These are phyloP conservation scores for Solioccasus polychromus DNA, from an alignment of 768 basidiomycete genomes.

Conservation along the genomic window DNA sequence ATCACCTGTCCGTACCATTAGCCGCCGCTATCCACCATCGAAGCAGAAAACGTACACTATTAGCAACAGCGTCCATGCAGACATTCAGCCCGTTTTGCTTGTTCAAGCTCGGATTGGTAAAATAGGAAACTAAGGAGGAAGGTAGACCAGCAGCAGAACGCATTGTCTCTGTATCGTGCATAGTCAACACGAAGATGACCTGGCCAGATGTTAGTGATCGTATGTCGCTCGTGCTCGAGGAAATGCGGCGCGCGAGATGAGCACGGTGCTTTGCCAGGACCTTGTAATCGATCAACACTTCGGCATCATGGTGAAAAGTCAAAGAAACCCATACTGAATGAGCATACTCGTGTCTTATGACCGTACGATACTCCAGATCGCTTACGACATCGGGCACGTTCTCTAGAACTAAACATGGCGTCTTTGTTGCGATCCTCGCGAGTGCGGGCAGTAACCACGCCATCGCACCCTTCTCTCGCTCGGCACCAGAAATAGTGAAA, in stretches of 20 bases:
- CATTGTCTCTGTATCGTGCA: constrained; percentile 87
- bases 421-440: constrained; percentile 77
- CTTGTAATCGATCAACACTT: constrained; percentile 37
- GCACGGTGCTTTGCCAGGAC: constrained; percentile 67
- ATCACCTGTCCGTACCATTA: constrained; percentile 58
- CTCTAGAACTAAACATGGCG: constrained; percentile 82
- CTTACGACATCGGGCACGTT: constrained; percentile 79
- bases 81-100: constrained; percentile 58
- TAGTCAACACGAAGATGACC: constrained; percentile 77
- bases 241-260: constrained; percentile 61
- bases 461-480: constrained; percentile 59
- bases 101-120: constrained; percentile 84
- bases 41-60: constrained; percentile 53
- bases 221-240: constrained; percentile 64
- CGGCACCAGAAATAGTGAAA: constrained; percentile 51
- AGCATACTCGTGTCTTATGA: constrained; percentile 82
- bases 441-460: constrained; percentile 79
- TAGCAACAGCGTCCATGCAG: constrained; percentile 85
- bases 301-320: neutral
- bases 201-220: constrained; percentile 77
- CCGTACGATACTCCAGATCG: constrained; percentile 90
- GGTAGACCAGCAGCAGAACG: constrained; percentile 77
- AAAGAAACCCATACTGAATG: constrained; percentile 51
- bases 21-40: neutral
- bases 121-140: constrained; percentile 82